These are phyloP conservation scores for Tylopilus sp. DNA, from an alignment of 1,284 basidiomycete genomes.

Conservation along the genomic window DNA sequence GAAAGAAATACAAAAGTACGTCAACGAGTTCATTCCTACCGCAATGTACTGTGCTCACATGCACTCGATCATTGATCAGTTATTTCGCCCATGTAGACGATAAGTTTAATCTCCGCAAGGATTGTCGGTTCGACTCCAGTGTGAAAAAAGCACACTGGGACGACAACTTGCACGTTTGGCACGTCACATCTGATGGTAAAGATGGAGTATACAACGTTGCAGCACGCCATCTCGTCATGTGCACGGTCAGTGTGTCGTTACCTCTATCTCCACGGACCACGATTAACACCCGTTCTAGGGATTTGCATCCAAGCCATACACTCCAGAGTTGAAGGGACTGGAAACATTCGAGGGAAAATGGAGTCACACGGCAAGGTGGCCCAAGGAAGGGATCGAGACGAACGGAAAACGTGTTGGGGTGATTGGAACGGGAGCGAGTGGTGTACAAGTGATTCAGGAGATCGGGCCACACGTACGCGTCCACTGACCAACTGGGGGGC, in stretches of 20 bases:
- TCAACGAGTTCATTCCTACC: too few relatives aligned
- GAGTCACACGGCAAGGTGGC: conserved; percentile 15
- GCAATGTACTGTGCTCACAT: too few relatives aligned
- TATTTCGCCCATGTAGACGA: conserved; percentile 20
- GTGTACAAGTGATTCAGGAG: conserved; percentile 8
- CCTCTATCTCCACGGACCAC: too few relatives aligned
- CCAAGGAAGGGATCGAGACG: conserved; percentile 9
- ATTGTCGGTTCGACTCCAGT: conserved; percentile 16
- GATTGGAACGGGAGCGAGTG: conserved; percentile 15
- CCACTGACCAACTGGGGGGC: too few relatives aligned
- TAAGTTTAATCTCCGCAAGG: conserved; percentile 13
- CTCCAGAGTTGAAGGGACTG: conserved; percentile 13
- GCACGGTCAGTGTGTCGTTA: conserved; percentile 9
- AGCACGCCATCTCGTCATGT: conserved; percentile 12
- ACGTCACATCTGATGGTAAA: conserved; percentile 10
- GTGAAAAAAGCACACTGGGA: conserved; percentile 20
- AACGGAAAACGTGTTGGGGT: conserved; percentile 12
- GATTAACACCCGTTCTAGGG: conserved; percentile 1
- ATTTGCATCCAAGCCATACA: conserved; percentile 8
- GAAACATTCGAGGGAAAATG: conserved; percentile 11
- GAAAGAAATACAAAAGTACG: conserved; percentile 13
- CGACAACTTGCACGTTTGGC: conserved; percentile 17
- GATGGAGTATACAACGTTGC: conserved; percentile 1
- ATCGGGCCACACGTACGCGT: conserved; percentile 13
- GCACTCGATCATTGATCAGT: too few relatives aligned